Percentiles rank a stretch among this genome's conserved stretches.
phyloP scores from a whole-genome alignment of 257 asterid genomes.

The Ilex asprella region DNA sequence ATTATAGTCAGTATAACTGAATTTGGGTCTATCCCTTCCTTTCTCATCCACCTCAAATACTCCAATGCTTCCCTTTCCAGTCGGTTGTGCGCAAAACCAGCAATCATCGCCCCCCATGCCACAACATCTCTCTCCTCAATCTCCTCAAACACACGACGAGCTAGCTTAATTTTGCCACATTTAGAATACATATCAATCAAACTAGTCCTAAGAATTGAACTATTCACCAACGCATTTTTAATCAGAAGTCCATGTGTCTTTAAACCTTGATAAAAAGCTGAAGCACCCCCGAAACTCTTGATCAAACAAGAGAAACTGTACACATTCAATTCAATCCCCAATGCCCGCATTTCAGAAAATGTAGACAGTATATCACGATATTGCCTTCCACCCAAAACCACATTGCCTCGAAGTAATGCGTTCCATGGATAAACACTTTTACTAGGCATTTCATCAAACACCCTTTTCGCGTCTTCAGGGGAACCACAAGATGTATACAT shows the following conservation, averaged over 20 bases:
- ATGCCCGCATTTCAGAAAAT: constrained; percentile 58
- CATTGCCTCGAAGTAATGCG: constrained; percentile 87
- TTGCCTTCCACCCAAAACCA: constrained; percentile 54
- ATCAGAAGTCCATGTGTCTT: constrained; percentile 70
- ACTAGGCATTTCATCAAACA: constrained; percentile 57
- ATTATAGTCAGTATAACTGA: constrained; percentile 70
- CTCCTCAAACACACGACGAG: constrained; percentile 54
- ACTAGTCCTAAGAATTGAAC: constrained; percentile 53
- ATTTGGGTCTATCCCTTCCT: constrained; percentile 50
- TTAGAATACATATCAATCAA: constrained; percentile 92
- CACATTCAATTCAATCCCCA: constrained; percentile 72
- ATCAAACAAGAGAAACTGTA: constrained; percentile 85
- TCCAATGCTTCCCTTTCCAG: constrained; percentile 69
- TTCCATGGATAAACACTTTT: constrained; percentile 85
- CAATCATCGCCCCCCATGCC: constrained; percentile 84
- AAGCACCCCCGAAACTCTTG: constrained; percentile 78
- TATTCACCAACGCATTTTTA: constrained; percentile 61
- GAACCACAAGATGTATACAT: constrained; percentile 74
- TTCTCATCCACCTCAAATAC: constrained; percentile 56
- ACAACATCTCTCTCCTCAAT: constrained; percentile 71
- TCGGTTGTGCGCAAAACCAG: constrained; percentile 82
- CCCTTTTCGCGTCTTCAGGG: constrained; percentile 54
- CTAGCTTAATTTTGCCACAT: constrained; percentile 79
- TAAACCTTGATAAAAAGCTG: constrained; percentile 64
- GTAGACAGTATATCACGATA: constrained; percentile 43